phyloP scores from a whole-genome alignment of 2,329 filamentous ascomycete species.

The Ceratocystis diversiconidia region DNA sequence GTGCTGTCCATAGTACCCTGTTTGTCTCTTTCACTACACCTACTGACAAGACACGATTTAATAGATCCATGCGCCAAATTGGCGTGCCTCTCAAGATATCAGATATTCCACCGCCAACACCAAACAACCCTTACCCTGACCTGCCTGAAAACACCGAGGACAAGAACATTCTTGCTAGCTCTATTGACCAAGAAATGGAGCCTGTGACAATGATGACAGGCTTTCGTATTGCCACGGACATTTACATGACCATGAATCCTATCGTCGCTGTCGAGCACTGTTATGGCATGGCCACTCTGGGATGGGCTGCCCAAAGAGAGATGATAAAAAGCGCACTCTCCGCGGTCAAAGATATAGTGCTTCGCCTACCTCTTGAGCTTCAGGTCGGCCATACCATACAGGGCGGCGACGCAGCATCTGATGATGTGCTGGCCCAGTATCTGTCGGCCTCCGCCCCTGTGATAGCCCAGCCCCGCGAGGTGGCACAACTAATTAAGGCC shows the following conservation, averaged over 20 bases:
- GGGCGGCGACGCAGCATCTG: conserved; percentile 22
- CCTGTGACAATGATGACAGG: conserved; percentile 58
- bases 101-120: conserved; percentile 61
- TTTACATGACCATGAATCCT: conserved; percentile 68
- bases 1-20: conserved; percentile 6
- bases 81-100: conserved; percentile 58
- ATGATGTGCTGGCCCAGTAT: conserved; percentile 22
- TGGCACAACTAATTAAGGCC: conserved; percentile 36
- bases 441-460: conserved; percentile 30
- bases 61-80: conserved; percentile 61
- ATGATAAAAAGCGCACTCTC: conserved; percentile 58
- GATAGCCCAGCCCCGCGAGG: conserved; percentile 31
- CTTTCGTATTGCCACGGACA: conserved; percentile 65
- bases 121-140: conserved; percentile 61
- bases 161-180: conserved; percentile 57
- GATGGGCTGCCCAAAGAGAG: conserved; percentile 63
- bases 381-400: conserved; percentile 34
- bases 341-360: conserved; percentile 53
- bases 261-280: conserved; percentile 68
- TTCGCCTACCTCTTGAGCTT: conserved; percentile 54
- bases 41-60: conserved; percentile 18
- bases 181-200: conserved; percentile 54
- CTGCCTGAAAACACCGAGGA: conserved; percentile 74
- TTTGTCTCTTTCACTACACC: not conserved
- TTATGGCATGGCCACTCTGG: conserved; percentile 63